Base-by-base conservation (phyloP, 2,329 filamentous ascomycete species). In the Plenodomus lindquistii region DNA sequence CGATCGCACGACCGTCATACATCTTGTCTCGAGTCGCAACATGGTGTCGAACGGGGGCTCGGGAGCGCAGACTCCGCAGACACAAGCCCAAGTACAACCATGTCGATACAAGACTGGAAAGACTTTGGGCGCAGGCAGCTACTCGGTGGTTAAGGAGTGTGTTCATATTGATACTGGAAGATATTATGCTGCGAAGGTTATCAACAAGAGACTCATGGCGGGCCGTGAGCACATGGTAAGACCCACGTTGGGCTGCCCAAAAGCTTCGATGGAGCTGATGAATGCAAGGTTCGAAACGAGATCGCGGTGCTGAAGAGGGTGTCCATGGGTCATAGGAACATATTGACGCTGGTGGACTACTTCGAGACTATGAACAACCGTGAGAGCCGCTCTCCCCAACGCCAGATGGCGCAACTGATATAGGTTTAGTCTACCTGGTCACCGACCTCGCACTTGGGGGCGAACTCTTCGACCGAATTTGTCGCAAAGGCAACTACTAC, bases 301-400 rank as follows among this genome's bases (percentile, higher is more conserved):
- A 99, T 99, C 65, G 93, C 94, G 6, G 91, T 99, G 20, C 81
- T 99, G 60, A 97, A 97, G 75, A 88, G 88, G 67, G 93, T 99
- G n/a, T 97, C 93, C 1, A 96, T 99, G 89, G 94, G 94, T 46
- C 93, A 99, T 76, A 90, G 94, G 73, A 99, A 99, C 71, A 97
- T 99, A 71, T 79, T 99, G 53, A 99, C 94, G 1, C 82, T 99
- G 50, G 94, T 97, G 65, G 94, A 99, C 78, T 99, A 97, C 76
- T 99, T 99, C 70, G 94, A 99, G 78, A 99, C 94, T 6, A 96
- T 97, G 89, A 97, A 99, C 78, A 99, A 99, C 75, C 83, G 85
- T 87, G 75, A 48, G 80, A 64, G 29, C 13, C 18, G 17, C 42
- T 20, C n/a, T 8, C 13, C 8, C 4, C 24, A 7, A 17, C 36